These are phyloP conservation scores for Cercospora citrullina DNA, from an alignment of 2,329 filamentous ascomycete species.

Conservation along the genomic window DNA sequence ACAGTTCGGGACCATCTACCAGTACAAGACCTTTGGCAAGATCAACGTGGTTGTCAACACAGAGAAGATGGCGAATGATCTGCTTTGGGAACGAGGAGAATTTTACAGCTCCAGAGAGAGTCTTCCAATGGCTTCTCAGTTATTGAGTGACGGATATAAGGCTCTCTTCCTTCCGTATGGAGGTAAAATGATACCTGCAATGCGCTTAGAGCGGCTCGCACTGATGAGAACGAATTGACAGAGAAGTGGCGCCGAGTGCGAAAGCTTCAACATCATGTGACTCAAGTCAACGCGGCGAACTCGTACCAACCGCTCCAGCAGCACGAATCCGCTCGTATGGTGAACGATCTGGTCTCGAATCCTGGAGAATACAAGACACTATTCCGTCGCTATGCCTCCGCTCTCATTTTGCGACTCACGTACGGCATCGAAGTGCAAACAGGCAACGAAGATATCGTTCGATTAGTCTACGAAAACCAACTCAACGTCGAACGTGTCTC, in stretches of 20 bases:
- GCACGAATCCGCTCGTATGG: not conserved
- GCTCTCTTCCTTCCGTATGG: not conserved
- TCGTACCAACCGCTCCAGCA: not conserved
- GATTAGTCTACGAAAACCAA: not conserved
- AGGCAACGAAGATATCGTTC: not conserved
- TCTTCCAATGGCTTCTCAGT: not conserved
- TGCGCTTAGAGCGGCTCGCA: not conserved
- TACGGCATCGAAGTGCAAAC: not conserved
- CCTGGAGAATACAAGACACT: not conserved
- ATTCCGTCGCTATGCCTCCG: not conserved
- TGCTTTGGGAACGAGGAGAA: not conserved
- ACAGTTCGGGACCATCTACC: not conserved
- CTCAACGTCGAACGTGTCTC: not conserved
- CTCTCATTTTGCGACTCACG: not conserved
- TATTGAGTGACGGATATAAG: not conserved
- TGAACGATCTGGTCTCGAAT: not conserved
- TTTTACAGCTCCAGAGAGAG: not conserved
- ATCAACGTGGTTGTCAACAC: not conserved
- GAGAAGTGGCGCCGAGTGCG: not conserved
- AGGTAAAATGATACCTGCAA: not conserved
- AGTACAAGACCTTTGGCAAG: not conserved
- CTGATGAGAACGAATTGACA: not conserved
- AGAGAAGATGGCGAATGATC: not conserved
- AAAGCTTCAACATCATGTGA: not conserved
- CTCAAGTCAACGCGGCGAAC: not conserved